Evolutionary conservation across 2,329 filamentous ascomycete genomes (phyloP), one percentile per base, ranked within the genome.

Genomic region (Emergomyces orientalis): DNA sequence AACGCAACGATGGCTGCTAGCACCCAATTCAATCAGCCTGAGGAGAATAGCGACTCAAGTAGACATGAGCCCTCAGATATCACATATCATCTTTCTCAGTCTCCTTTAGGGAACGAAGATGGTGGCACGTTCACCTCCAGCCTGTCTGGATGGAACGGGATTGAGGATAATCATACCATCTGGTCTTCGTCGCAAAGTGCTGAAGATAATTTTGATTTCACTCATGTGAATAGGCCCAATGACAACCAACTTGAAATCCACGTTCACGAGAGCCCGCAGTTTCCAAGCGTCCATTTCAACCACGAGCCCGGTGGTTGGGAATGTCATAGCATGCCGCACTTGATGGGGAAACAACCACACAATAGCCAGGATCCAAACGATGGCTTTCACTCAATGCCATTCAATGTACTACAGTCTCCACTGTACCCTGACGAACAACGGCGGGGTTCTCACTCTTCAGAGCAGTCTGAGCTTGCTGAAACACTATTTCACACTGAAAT

Each of bases 391-490:
- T 64, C 70, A 27, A 69, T 75, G 64, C 71, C 71, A 55, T 76
- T 73, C 64, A 64, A 69, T 59, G 63, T 66, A 17, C 65, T 76
- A 63, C 73, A 73, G 47, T 62, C 69, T 25, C 68, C 72, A n/a
- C 69, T 73, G 47, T 69, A 71, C 49, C 64, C 69, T 22, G 60
- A 72, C 43, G 56, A 59, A 45, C 64, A 69, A 22, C 67, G 72
- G 27, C 71, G 73, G 51, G 72, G 69, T n/a, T 69, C 67, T 39
- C 73, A 73, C 19, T 74, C 73, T 1, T 73, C 74, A 64, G 73
- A 75, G 4, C 69, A 75, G 34, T 69, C 71, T 49, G 39, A 63
- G 17, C 41, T 61, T 19, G 45, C 25, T 17, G 56, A 61, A 30
- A 54, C 59, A 9, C 22, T 47, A 11, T 51, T 43, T 32, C 34